phyloP scores from a whole-genome alignment of 2,329 filamentous ascomycete species.

The Neopestalotiopsis sp. region DNA sequence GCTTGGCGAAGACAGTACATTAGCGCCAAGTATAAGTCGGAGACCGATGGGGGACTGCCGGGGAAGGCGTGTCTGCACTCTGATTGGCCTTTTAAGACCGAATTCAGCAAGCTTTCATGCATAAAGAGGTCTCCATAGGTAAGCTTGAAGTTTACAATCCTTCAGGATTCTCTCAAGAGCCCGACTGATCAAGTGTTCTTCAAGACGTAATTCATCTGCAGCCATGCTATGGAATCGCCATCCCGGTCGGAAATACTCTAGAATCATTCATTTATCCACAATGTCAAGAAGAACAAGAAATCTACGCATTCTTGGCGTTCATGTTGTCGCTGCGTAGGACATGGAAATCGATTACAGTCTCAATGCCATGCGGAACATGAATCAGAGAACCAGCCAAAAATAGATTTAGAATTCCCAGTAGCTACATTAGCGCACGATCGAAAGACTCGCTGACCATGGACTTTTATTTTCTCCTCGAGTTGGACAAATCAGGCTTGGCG shows the following conservation, averaged over 20 bases:
- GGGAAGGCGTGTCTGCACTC: not conserved
- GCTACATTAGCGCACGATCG: not conserved
- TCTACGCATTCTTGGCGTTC: not conserved
- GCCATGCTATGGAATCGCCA: not conserved
- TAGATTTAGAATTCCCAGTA: not conserved
- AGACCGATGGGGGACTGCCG: not conserved
- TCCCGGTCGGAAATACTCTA: not conserved
- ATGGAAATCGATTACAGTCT: not conserved
- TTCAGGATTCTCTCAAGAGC: not conserved
- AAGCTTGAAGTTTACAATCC: not conserved
- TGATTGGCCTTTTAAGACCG: not conserved
- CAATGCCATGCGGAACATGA: not conserved
- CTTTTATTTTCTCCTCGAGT: not conserved
- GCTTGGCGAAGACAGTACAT: not conserved
- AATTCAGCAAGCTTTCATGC: not conserved
- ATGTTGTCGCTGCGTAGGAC: not conserved
- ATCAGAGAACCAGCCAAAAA: not conserved
- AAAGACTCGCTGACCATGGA: not conserved
- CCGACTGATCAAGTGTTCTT: not conserved
- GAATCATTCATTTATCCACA: not conserved
- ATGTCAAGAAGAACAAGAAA: not conserved
- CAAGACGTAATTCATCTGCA: not conserved
- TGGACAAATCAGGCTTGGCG: not conserved
- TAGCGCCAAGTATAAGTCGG: slow-evolving; percentile 1
- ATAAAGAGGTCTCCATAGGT: not conserved